Conservation (phyloP, 805 yeast species). For the Priceomyces melissophilus region DNA sequence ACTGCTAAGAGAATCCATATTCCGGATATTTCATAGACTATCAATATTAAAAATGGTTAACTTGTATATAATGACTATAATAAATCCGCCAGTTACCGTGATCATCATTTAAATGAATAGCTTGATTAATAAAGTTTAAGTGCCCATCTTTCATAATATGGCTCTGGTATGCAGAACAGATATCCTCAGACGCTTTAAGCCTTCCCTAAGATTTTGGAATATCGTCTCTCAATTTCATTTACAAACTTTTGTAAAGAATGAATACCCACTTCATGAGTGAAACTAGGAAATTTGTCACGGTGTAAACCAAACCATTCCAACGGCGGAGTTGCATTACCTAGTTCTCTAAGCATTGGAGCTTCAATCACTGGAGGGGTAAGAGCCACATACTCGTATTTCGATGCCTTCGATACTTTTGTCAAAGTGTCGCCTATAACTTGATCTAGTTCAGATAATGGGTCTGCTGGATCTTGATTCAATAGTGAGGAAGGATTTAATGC, state of each 20-base stretch:
- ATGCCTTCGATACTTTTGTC: constrained; percentile 31
- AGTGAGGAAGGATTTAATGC: constrained; percentile 5
- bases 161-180: too few relatives aligned
- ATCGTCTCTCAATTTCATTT: constrained; percentile 58
- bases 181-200: constrained; percentile 17
- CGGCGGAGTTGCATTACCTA: constrained; percentile 98
- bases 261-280: constrained; percentile 78
- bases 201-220: constrained; percentile 48
- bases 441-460: constrained; percentile 26
- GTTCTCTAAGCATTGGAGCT: constrained; percentile 83
- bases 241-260: constrained; percentile 71
- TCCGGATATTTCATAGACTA: too few relatives aligned
- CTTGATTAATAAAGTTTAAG: background rate
- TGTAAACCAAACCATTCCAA: constrained; percentile 97
- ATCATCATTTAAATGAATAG: background rate
- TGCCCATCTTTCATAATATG: constrained; percentile 1
- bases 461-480: constrained; percentile 11
- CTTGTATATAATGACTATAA: too few relatives aligned
- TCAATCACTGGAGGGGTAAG: constrained; percentile 76
- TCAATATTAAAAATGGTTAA: too few relatives aligned
- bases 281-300: constrained; percentile 77
- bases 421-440: constrained; percentile 36
- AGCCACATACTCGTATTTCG: constrained; percentile 56
- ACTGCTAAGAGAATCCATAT: too few relatives aligned
- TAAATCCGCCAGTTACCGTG: too few relatives aligned